phyloP scores from a whole-genome alignment of 192 early-diverging fungal genomes.

The Coemansia sp. region DNA sequence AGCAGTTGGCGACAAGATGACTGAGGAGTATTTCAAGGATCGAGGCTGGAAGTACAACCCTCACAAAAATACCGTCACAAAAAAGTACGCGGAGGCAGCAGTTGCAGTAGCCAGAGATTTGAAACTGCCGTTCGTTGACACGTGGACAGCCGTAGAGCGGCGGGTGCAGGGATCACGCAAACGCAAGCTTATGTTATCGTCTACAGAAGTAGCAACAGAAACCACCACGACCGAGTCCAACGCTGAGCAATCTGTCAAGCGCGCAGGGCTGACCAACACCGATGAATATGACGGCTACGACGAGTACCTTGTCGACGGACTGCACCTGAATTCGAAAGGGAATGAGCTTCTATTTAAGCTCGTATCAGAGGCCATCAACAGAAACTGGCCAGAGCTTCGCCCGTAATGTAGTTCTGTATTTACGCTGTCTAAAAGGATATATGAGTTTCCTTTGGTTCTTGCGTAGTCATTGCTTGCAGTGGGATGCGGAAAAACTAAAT shows the following conservation, averaged over 20 bases:
- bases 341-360: constrained; percentile 48
- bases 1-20: constrained; percentile 59
- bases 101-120: constrained; percentile 44
- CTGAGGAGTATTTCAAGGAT: neutral
- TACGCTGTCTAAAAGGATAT: neutral
- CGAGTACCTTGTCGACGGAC: constrained; percentile 56
- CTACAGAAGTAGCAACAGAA: neutral
- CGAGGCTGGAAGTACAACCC: neutral
- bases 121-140: constrained; percentile 24
- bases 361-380: constrained; percentile 3
- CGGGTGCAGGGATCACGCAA: neutral
- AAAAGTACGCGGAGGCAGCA: constrained; percentile 57
- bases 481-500: neutral
- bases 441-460: neutral
- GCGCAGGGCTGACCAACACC: neutral
- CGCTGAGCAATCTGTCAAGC: neutral
- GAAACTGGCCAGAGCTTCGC: constrained; percentile 21
- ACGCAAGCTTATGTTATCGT: neutral
- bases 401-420: neutral
- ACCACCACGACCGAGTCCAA: neutral
- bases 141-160: constrained; percentile 41
- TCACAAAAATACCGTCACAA: constrained; percentile 44
- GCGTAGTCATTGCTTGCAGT: neutral
- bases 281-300: constrained; percentile 37
- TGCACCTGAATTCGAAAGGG: constrained; percentile 59